phyloP scores from a whole-genome alignment of 2,329 filamentous ascomycete species.

The Phaeosphaeriaceae sp. region DNA sequence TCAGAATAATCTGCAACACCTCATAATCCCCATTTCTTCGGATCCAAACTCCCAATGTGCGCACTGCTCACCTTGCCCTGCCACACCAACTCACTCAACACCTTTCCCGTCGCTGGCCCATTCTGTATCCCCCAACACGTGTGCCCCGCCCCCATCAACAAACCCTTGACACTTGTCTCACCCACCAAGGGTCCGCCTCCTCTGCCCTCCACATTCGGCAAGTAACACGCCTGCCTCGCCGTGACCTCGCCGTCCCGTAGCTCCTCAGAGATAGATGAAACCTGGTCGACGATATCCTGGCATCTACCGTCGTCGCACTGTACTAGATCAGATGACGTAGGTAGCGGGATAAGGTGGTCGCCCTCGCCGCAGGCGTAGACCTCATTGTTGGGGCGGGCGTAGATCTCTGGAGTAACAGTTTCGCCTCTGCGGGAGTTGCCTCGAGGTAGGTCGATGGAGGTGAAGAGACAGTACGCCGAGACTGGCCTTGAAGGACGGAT shows the following conservation, averaged over 20 bases:
- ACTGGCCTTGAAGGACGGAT: slow-evolving; percentile 66
- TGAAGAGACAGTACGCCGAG: slow-evolving; percentile 82
- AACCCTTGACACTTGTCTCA: slow-evolving; percentile 71
- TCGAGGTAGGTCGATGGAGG: slow-evolving; percentile 78
- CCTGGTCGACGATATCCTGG: slow-evolving; percentile 84
- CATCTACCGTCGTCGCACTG: slow-evolving; percentile 77
- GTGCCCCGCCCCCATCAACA: slow-evolving; percentile 87
- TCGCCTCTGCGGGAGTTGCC: slow-evolving; percentile 42
- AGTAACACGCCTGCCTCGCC: slow-evolving; percentile 87
- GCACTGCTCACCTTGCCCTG: slow-evolving; percentile 53
- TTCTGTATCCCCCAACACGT: slow-evolving; percentile 99
- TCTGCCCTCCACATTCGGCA: slow-evolving; percentile 72
- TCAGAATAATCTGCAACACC: neutral
- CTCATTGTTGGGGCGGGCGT: slow-evolving; percentile 85
- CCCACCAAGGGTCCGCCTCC: slow-evolving; percentile 79
- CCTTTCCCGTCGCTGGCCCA: slow-evolving; percentile 74
- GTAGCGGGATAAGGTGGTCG: slow-evolving; percentile 76
- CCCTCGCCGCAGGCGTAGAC: slow-evolving; percentile 95
- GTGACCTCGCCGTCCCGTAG: slow-evolving; percentile 63
- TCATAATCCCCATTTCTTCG: slow-evolving; percentile 27
- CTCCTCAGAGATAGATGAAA: slow-evolving; percentile 64
- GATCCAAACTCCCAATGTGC: slow-evolving; percentile 51
- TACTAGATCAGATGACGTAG: slow-evolving; percentile 77
- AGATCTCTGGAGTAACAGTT: slow-evolving; percentile 87
- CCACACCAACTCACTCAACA: slow-evolving; percentile 53